These are phyloP conservation scores for Imleria badia DNA, from an alignment of 768 basidiomycete species.

Conservation along the genomic window DNA sequence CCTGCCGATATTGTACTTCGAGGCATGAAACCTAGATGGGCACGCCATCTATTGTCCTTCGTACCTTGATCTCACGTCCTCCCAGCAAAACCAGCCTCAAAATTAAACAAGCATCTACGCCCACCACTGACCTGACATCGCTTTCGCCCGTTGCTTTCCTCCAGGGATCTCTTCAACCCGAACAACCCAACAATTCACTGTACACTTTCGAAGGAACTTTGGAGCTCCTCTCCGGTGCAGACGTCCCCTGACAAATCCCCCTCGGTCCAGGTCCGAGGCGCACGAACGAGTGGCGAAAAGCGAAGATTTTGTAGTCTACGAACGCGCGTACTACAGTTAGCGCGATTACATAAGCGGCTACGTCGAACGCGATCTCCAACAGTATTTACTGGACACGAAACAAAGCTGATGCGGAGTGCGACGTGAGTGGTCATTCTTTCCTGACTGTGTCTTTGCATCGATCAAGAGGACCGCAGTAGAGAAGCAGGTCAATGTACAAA, in stretches of 20 bases:
- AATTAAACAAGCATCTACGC: slow-evolving; percentile 92
- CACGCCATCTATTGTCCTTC: slow-evolving; percentile 36
- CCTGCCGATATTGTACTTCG: slow-evolving; percentile 94
- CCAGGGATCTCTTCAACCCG: slow-evolving; percentile 83
- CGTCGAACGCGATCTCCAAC: no score
- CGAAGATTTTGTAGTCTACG: no score
- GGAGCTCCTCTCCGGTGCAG: slow-evolving; percentile 54
- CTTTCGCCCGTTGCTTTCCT: slow-evolving; percentile 72
- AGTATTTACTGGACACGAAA: slow-evolving; percentile 99
- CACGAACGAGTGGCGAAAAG: no score
- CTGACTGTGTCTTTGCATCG: slow-evolving; percentile 54
- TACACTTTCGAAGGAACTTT: slow-evolving; percentile 93
- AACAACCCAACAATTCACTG: slow-evolving; percentile 96
- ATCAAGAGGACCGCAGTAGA: slow-evolving; percentile 97
- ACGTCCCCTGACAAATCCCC: slow-evolving; percentile 77
- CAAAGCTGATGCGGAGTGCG: slow-evolving; percentile 97
- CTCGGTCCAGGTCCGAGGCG: slow-evolving; percentile 96
- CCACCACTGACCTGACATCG: slow-evolving; percentile 75
- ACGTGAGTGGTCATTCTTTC: slow-evolving; percentile 59
- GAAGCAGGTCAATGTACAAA: slow-evolving; percentile 93
- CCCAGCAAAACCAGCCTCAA: slow-evolving; percentile 94
- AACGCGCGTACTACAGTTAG: no score
- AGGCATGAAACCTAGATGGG: slow-evolving; percentile 98
- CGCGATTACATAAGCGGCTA: no score
- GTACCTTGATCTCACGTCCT: not conserved